Conservation (phyloP, 73 alveolate genomes). For the Tetrahymena elliotti region DNA sequence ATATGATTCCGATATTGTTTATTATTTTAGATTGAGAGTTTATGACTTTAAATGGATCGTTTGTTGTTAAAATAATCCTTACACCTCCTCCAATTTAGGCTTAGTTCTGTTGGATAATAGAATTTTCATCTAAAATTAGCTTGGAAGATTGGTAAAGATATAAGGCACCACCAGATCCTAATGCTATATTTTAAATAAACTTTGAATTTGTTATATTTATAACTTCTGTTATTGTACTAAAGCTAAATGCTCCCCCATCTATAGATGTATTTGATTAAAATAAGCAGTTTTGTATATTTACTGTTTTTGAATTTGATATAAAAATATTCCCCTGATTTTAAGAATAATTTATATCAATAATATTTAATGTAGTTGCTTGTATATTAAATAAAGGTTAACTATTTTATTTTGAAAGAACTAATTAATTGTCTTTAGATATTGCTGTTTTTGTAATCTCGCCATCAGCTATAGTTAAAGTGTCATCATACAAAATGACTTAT, state of each 20-base stretch:
- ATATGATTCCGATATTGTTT: not conserved
- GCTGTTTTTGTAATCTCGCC: not conserved
- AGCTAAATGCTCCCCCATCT: not conserved
- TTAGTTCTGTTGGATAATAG: not conserved
- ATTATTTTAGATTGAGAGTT: not conserved
- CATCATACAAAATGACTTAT: not conserved
- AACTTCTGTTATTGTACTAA: not conserved
- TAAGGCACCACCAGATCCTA: not conserved
- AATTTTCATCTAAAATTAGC: not conserved
- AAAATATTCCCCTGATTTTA: not conserved
- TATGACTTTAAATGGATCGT: not conserved
- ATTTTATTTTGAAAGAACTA: not conserved
- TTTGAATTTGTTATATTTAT: not conserved
- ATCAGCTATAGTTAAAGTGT: not conserved
- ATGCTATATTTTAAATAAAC: not conserved
- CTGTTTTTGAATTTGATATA: not conserved
- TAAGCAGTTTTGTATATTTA: too few relatives aligned
- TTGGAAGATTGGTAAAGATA: not conserved
- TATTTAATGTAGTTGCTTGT: not conserved
- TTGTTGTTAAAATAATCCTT: not conserved
- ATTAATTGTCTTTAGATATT: too few relatives aligned
- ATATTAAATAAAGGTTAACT: not conserved
- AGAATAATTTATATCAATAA: not conserved
- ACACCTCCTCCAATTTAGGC: not conserved
- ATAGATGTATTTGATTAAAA: not conserved